Percentiles rank a stretch among this genome's conserved stretches.
These are phyloP conservation scores for Mallotus japonicus DNA, from an alignment of 441 rosid genomes.

Conservation along the genomic window DNA sequence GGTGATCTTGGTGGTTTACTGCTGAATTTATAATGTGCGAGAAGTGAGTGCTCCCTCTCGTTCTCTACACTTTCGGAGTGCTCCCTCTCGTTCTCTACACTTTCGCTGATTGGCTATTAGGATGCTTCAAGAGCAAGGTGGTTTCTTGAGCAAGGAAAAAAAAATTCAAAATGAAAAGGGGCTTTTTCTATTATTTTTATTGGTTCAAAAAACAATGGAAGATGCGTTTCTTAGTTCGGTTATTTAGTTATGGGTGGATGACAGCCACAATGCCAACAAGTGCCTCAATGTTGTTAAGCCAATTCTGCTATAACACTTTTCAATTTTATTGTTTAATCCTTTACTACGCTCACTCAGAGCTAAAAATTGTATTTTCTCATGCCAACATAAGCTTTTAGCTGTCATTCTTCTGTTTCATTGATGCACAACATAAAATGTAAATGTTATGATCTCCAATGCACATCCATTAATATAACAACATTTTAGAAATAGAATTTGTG, in stretches of 20 bases:
- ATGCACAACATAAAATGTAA: not conserved
- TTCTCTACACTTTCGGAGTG: not conserved
- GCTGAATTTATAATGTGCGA: constrained; percentile 22
- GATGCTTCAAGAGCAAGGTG: constrained; percentile 29
- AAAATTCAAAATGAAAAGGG: not conserved
- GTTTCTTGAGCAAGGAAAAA: constrained; percentile 1
- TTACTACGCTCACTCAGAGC: not conserved
- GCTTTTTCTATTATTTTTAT: too few species aligned
- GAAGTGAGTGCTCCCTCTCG: not conserved
- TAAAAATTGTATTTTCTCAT: not conserved
- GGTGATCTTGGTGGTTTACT: constrained; percentile 10
- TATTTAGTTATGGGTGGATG: constrained; percentile 13
- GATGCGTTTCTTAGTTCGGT: constrained; percentile 47
- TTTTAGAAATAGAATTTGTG: not conserved
- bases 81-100: not conserved
- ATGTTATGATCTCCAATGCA: not conserved
- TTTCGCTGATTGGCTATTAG: constrained; percentile 14
- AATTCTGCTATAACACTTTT: not conserved
- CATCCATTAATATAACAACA: not conserved
- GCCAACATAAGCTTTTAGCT: not conserved
- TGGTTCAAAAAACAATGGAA: not conserved
- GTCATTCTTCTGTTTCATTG: not conserved
- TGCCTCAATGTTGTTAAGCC: not conserved
- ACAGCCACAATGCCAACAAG: not conserved
- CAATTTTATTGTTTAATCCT: too few species aligned